These are phyloP conservation scores for Trypanosoma lewisi DNA, from an alignment of 208 protist species.

Conservation along the genomic window DNA sequence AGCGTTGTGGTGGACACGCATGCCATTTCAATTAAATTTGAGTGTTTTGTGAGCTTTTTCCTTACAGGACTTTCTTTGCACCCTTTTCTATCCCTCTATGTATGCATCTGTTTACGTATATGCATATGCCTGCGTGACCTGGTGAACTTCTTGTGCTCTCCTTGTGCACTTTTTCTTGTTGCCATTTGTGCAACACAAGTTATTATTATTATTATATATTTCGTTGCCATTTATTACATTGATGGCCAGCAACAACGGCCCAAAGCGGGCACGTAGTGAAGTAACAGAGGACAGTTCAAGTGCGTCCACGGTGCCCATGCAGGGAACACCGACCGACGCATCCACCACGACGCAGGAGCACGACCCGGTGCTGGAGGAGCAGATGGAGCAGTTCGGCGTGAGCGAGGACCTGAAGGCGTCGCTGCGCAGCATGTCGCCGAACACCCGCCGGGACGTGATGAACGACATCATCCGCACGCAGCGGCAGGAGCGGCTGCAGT, in stretches of 20 bases:
- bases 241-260: slow-evolving; percentile 19
- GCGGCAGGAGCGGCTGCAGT: slow-evolving; percentile 5
- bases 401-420: slow-evolving; percentile 70
- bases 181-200: not conserved
- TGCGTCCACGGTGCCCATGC: not conserved
- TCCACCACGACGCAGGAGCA: not conserved
- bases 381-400: slow-evolving; percentile 45
- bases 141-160: no score
- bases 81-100: no score
- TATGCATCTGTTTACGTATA: no score
- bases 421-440: slow-evolving; percentile 68
- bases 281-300: slow-evolving; percentile 1
- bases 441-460: slow-evolving; percentile 62
- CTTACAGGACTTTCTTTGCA: no score
- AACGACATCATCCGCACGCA: slow-evolving; percentile 73
- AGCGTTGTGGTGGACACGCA: no score
- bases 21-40: no score
- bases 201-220: slow-evolving; percentile 6
- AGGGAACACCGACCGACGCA: not conserved
- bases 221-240: not conserved
- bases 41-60: no score
- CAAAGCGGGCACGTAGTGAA: slow-evolving; percentile 23
- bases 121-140: no score
- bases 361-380: slow-evolving; percentile 47
- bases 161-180: no score